Percentiles rank a stretch among this genome's conserved stretches.
Conservation (phyloP, 495 filamentous ascomycete genomes). For the Penicillium taxi region DNA sequence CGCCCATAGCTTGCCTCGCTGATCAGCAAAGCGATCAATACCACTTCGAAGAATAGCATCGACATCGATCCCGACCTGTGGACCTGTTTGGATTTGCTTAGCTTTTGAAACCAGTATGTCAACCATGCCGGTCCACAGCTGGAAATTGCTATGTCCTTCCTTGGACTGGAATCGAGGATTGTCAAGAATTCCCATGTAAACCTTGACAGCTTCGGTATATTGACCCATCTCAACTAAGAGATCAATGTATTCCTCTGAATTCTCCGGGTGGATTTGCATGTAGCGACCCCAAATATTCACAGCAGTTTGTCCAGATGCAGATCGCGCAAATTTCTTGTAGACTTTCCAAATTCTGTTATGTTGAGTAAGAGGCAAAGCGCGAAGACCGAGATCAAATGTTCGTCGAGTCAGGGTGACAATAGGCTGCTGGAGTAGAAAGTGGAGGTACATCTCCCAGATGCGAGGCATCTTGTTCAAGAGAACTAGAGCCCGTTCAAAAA, state of each 20-base stretch:
- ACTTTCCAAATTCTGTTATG: slow-evolving; percentile 96
- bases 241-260: slow-evolving; percentile 90
- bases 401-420: slow-evolving; percentile 82
- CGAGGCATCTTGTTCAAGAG: slow-evolving; percentile 98
- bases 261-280: slow-evolving; percentile 96
- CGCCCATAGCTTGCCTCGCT: slow-evolving; percentile 94
- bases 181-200: slow-evolving; percentile 90
- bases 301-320: slow-evolving; percentile 83
- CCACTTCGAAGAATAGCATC: slow-evolving; percentile 91
- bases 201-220: slow-evolving; percentile 88
- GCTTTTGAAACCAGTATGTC: slow-evolving; percentile 90
- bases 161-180: slow-evolving; percentile 89
- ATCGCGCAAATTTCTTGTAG: slow-evolving; percentile 87
- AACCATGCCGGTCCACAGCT: slow-evolving; percentile 98
- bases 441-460: slow-evolving; percentile 98
- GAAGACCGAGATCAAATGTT: slow-evolving; percentile 89
- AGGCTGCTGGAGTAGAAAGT: slow-evolving; percentile 84
- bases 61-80: slow-evolving; percentile 76
- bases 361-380: slow-evolving; percentile 92
- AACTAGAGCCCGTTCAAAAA: slow-evolving; percentile 90
- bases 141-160: slow-evolving; percentile 87
- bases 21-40: slow-evolving; percentile 86
- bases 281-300: slow-evolving; percentile 92
- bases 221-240: slow-evolving; percentile 72
- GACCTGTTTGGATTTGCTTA: slow-evolving; percentile 71